Percentiles rank a stretch among this genome's conserved stretches.
Conservation (phyloP, 2,329 filamentous ascomycete species). For the Dryadomyces sulphureus region DNA sequence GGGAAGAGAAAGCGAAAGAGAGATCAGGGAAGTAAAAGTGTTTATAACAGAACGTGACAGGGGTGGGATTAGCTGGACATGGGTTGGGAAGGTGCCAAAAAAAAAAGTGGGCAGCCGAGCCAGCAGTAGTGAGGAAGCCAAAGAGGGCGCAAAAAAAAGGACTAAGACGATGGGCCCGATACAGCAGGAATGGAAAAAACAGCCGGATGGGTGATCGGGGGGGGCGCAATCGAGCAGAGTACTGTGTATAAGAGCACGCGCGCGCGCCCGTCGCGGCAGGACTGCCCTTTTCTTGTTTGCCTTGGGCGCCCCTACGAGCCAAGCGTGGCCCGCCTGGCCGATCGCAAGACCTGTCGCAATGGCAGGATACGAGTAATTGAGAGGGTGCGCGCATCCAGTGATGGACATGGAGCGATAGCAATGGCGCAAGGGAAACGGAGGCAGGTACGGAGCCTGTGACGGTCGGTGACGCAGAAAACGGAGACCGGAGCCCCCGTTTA, state of each 20-base stretch:
- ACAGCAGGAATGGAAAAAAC: background rate
- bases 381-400: no score
- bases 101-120: constrained; percentile 1
- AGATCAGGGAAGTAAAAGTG: constrained; percentile 3
- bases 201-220: background rate
- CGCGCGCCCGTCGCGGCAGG: no score
- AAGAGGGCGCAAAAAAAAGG: background rate
- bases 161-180: background rate
- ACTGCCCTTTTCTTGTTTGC: no score
- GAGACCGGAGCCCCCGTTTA: background rate
- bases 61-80: background rate
- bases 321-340: no score
- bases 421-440: no score
- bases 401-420: no score
- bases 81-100: background rate
- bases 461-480: background rate
- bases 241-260: no score
- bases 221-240: background rate
- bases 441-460: no score
- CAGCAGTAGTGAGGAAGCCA: constrained; percentile 1
- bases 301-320: no score
- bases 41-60: constrained; percentile 3
- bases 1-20: background rate
- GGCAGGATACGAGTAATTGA: no score
- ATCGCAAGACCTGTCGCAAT: no score